phyloP scores from a whole-genome alignment of 164 flowering plant genomes.

The Protea cynaroides region DNA sequence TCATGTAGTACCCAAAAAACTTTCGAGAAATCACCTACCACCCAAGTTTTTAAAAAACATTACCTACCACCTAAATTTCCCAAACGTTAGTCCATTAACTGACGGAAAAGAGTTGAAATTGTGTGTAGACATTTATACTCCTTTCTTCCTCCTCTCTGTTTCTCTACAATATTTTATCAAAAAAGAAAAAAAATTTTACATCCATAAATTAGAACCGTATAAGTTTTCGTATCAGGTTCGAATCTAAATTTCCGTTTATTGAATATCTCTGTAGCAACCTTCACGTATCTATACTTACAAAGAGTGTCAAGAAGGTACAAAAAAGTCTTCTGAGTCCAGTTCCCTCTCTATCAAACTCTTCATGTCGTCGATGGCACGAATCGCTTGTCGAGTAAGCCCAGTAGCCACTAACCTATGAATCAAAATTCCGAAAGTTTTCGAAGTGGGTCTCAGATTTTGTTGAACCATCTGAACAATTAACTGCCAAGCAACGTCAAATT shows the following conservation, averaged over 20 bases:
- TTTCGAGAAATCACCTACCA: no score
- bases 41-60: no score
- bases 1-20: no score
- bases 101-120: no score
- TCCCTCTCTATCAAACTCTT: conserved; percentile 32
- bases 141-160: no score
- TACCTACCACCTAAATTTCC: no score
- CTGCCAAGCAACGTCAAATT: conserved; percentile 90
- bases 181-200: no score
- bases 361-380: conserved; percentile 82
- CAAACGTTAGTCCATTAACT: no score
- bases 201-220: conserved; percentile 77
- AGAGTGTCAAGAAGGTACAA: conserved; percentile 67
- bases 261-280: conserved; percentile 70
- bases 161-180: no score
- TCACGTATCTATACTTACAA: conserved; percentile 76
- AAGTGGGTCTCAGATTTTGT: conserved; percentile 18
- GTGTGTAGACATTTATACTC: no score
- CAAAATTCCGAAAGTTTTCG: conserved; percentile 50
- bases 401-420: conserved; percentile 67
- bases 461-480: conserved; percentile 64
- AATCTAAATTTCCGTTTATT: conserved; percentile 40
- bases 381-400: conserved; percentile 75
- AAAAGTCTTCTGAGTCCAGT: conserved; percentile 24
- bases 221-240: conserved; percentile 38